Evolutionary conservation across 1,284 basidiomycete species (phyloP).

Genomic region (Trametes sp.): DNA sequence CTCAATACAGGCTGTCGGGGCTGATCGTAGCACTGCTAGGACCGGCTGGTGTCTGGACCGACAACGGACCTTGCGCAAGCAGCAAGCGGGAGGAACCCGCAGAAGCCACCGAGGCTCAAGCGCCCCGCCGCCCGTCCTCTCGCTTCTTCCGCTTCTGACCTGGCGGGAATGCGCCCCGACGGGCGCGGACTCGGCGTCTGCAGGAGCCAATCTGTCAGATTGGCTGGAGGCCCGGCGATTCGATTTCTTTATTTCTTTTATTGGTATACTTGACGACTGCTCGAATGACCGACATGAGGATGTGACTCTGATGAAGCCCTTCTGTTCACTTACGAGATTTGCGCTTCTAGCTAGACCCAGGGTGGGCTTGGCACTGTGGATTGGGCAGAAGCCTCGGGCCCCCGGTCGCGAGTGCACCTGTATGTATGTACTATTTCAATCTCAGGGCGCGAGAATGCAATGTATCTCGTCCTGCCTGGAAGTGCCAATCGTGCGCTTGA

Average conservation of each 20-base stretch:
- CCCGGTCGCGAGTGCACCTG: not conserved
- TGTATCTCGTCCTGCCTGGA: not conserved
- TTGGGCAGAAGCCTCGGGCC: not conserved
- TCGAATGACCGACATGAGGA: constrained; percentile 11
- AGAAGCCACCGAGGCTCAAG: constrained; percentile 14
- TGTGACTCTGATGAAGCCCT: constrained; percentile 3
- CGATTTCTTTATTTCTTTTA: constrained; percentile 8
- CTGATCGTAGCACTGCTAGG: constrained; percentile 25
- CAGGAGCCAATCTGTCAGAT: constrained; percentile 6
- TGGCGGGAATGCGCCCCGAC: not conserved
- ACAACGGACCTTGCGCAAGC: constrained; percentile 44
- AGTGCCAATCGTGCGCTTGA: not conserved
- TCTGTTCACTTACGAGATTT: constrained; percentile 4
- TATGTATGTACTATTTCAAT: constrained; percentile 8
- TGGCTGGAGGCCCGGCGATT: constrained; percentile 4
- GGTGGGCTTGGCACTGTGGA: constrained; percentile 5
- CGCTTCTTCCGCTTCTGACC: constrained; percentile 37
- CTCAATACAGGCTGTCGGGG: not conserved
- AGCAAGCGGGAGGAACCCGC: constrained; percentile 24
- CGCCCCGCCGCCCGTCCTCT: constrained; percentile 24
- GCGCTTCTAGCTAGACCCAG: constrained; percentile 8
- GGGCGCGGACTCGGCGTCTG: not conserved
- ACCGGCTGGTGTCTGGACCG: constrained; percentile 47
- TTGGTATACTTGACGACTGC: not conserved
- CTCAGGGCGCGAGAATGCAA: not conserved